Conservation (phyloP, 768 basidiomycete species). For the Russula brevipes region DNA sequence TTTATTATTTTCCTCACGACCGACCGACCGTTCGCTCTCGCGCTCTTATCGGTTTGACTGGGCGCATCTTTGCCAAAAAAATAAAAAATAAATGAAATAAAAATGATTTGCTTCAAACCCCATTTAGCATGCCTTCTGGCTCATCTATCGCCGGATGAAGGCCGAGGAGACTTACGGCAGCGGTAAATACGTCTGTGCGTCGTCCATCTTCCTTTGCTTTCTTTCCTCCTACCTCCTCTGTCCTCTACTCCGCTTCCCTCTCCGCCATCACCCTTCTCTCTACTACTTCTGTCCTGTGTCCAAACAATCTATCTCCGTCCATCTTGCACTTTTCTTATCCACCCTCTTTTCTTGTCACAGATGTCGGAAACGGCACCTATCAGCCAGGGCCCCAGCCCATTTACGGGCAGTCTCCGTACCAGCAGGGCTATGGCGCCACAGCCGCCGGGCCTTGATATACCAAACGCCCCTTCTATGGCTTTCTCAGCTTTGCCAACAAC, state of each 20-base stretch:
- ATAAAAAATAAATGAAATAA: too few relatives aligned
- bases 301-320: too few relatives aligned
- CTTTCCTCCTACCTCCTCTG: background rate
- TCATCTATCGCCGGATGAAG: slow-evolving; percentile 86
- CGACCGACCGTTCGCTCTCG: too few relatives aligned
- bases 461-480: too few relatives aligned
- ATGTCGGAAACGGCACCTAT: slow-evolving; percentile 32
- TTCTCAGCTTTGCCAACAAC: background rate
- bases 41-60: too few relatives aligned
- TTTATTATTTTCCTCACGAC: too few relatives aligned
- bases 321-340: background rate
- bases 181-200: slow-evolving; percentile 74
- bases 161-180: slow-evolving; percentile 77
- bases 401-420: slow-evolving; percentile 6
- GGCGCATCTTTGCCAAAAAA: too few relatives aligned
- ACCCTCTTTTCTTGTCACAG: slow-evolving; percentile 18
- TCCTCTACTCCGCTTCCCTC: background rate
- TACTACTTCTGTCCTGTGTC: too few relatives aligned
- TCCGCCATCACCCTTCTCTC: too few relatives aligned
- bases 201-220: background rate
- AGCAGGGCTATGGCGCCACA: slow-evolving; percentile 12
- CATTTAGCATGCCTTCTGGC: slow-evolving; percentile 73
- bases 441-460: background rate
- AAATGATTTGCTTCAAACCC: background rate
- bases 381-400: slow-evolving; percentile 3